Base-by-base conservation (phyloP, 148 eudicot species). In the Polygonum maritimum region DNA sequence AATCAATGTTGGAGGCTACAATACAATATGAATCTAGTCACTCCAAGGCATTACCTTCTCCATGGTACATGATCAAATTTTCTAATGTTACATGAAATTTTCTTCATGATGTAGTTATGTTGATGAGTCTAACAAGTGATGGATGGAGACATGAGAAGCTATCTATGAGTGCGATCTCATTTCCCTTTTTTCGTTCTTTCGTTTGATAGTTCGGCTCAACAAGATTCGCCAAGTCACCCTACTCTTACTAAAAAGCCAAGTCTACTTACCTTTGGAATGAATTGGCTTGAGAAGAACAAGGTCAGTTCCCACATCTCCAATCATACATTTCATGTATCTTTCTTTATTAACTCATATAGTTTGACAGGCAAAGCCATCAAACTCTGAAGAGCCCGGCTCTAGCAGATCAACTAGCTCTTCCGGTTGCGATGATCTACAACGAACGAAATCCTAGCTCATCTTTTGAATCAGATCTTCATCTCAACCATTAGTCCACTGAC, bases 1-100 rank as follows among this genome's bases (percentile, higher is more conserved):
- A 93, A 78, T 80, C 97, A 36, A 87, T 86, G 92, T 83, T 93
- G 76, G 94, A 93, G 86, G 98, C 94, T 54, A 90, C 94, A 72
- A 76, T 93, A 78, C 94, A 91, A 49, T 87, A 89, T 72, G 86
- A 91, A 85, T 87, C 90, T 31, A 89, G 94, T 74, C 91, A 91
- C 81, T 83, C 80, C 44, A 87, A 88, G 85, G 87, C 89, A 39
- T 73, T 40, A 58, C 72, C 90, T 79, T 86, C 96, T 70, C 92
- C 98, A 73, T 76, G 90, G 98, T 93, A 83, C 69, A n/a, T 4
- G 15, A 63, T 31, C n/a, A 54, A 48, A 48, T 13, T 26, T 26
- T 48, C 49, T 11, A 48, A 48, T 48, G 58, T n/a, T 54, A 54
- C 21, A 54, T 54, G 58, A 4, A 54, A 54, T 22, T 26, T 26